These are phyloP conservation scores for Leishmania guyanensis DNA, from an alignment of 208 protist species.

Conservation along the genomic window DNA sequence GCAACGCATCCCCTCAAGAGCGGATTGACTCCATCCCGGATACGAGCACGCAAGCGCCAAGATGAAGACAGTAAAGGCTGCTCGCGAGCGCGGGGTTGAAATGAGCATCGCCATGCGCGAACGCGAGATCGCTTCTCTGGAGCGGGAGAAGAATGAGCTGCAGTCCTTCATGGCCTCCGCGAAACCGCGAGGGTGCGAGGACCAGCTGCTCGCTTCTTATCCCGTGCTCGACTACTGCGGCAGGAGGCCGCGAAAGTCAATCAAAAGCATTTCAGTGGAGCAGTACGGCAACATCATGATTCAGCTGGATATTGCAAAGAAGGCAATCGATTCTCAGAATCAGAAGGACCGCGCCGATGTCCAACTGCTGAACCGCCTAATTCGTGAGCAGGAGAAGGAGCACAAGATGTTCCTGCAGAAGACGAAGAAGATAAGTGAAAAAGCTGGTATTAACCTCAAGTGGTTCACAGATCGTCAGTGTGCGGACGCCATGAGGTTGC, in stretches of 20 bases:
- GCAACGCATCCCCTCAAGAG: not conserved
- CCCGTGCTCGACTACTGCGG: slow-evolving; percentile 83
- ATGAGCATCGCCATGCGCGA: slow-evolving; percentile 58
- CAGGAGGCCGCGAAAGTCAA: slow-evolving; percentile 37
- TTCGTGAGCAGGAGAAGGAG: slow-evolving; percentile 54
- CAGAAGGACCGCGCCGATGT: slow-evolving; percentile 44
- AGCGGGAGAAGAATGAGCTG: slow-evolving; percentile 51
- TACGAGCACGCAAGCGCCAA: not conserved
- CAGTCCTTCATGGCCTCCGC: slow-evolving; percentile 46
- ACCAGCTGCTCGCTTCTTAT: slow-evolving; percentile 62
- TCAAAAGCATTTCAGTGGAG: slow-evolving; percentile 61
- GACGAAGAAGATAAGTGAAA: slow-evolving; percentile 33
- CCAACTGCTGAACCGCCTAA: slow-evolving; percentile 52
- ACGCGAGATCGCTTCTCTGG: slow-evolving; percentile 65
- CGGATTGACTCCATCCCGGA: not conserved
- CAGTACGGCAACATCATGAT: slow-evolving; percentile 67
- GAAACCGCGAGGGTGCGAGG: slow-evolving; percentile 32
- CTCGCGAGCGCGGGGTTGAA: slow-evolving; percentile 71
- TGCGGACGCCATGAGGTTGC: slow-evolving; percentile 20
- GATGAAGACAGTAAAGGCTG: slow-evolving; percentile 58
- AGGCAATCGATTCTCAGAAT: slow-evolving; percentile 70
- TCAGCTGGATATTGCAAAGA: slow-evolving; percentile 73
- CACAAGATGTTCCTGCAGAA: slow-evolving; percentile 23
- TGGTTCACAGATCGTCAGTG: slow-evolving; percentile 19
- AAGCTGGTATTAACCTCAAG: slow-evolving; percentile 47